phyloP scores from a whole-genome alignment of 2,329 filamentous ascomycete genomes.

The Monilinia vaccinii-corymbosi region DNA sequence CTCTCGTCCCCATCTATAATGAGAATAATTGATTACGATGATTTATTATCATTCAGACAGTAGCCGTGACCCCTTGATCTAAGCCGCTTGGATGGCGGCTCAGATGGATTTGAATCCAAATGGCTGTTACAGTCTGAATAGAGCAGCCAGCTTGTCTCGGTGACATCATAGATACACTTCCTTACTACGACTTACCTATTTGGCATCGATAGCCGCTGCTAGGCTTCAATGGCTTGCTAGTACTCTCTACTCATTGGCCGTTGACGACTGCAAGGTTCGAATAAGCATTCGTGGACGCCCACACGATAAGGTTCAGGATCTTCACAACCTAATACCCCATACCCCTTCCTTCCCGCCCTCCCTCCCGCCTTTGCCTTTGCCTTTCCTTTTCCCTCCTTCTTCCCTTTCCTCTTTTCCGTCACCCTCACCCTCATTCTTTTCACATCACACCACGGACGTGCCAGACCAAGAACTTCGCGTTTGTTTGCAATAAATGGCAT shows the following conservation, averaged over 20 bases:
- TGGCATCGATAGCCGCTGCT: background rate
- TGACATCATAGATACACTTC: background rate
- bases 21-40: too few species aligned
- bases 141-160: background rate
- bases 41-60: too few species aligned
- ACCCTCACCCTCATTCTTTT: background rate
- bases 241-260: background rate
- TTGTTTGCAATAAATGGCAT: background rate
- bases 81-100: background rate
- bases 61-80: background rate
- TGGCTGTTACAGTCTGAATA: background rate
- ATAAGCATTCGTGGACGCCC: background rate
- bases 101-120: background rate
- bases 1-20: too few species aligned
- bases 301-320: background rate
- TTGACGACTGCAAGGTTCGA: background rate
- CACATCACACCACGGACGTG: background rate
- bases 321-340: background rate
- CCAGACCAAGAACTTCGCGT: background rate
- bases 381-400: too few species aligned
- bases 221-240: background rate
- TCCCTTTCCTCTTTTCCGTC: background rate
- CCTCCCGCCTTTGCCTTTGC: too few species aligned
- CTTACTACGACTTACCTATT: background rate
- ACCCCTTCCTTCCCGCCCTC: too few species aligned